Percentiles rank a stretch among this genome's conserved stretches.
Evolutionary conservation across 73 alveolate genomes (phyloP).

Genomic region (Paramecium pentaurelia): DNA sequence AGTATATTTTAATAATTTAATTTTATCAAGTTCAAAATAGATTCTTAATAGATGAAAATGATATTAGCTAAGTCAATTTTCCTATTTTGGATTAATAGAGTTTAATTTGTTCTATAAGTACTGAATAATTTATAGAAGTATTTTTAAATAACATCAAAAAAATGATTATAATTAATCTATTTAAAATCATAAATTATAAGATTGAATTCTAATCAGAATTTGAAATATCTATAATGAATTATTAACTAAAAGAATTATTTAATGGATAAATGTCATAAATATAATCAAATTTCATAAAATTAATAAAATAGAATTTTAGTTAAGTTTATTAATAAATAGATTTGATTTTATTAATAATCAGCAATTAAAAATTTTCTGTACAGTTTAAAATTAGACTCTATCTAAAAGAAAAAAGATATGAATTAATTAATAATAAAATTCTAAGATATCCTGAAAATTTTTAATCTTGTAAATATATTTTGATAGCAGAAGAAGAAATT

Average conservation of each 20-base stretch:
- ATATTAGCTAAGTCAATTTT: not conserved
- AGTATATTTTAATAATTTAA: not conserved
- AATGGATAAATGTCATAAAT: no score
- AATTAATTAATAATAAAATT: not conserved
- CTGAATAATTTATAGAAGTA: not conserved
- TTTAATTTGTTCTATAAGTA: no score
- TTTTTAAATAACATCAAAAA: no score
- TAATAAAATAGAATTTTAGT: not conserved
- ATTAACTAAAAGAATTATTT: not conserved
- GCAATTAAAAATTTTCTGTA: not conserved
- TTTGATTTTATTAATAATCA: not conserved
- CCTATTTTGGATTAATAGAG: not conserved
- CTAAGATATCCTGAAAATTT: not conserved
- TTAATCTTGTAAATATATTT: not conserved
- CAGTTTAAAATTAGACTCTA: not conserved
- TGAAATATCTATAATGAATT: not conserved
- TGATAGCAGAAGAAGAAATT: not conserved
- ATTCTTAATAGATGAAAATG: not conserved
- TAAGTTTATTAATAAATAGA: not conserved
- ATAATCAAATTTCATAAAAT: not conserved
- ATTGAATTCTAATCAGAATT: not conserved
- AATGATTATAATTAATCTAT: not conserved
- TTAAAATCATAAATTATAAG: not conserved
- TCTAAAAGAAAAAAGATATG: not conserved
- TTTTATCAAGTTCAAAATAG: not conserved